Base-by-base conservation (phyloP, 495 filamentous ascomycete genomes). In the Ascodesmis nigricans region DNA sequence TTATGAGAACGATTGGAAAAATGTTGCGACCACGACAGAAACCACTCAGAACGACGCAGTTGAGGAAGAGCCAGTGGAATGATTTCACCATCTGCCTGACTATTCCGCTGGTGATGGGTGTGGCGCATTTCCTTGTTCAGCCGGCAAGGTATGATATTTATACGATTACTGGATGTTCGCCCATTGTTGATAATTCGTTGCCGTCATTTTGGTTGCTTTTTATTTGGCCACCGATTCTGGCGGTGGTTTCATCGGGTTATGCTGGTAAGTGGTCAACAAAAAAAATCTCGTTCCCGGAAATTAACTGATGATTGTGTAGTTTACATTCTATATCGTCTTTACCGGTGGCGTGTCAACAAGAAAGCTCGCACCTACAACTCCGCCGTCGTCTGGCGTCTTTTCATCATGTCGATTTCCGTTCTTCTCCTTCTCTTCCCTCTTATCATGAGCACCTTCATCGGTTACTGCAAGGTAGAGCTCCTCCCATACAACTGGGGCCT, bases 301-400 rank as follows among this genome's bases (percentile, higher is more conserved):
- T 21, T 35, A 15, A 22, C 20, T 6, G 1, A 29, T 30, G 54
- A 16, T 6, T 21, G 41, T 18, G 33, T 41, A 21, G 37, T 36
- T 20, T 42, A 31, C 40, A 23, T 11, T 14, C 33, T 17, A n/a
- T 2, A 36, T 72, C 83, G 60, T 6, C 47, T 87, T 1, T 63
- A 81, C 1, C 58, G 77, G 18, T 56, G 57, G 31, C 76, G 83
- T 10, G 68, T 82, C 33, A 61, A 63, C 34, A 66, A 62, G 32
- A 74, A 91, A 40, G 63, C 71, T 18, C 62, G 54, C 32, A 53
- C 67, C 21, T 77, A 82, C 33, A 57, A 57, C 1, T 51, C 58
- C 6, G 62, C 75, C 32, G 47, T 83, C n/a, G 58, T 79, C 54
- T 45, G 75, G 23, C 77, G 84, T 35, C 69, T 92, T 21, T 87